phyloP scores from a whole-genome alignment of 352 stramenopile genomes.

The Peronosclerospora sorghi region DNA sequence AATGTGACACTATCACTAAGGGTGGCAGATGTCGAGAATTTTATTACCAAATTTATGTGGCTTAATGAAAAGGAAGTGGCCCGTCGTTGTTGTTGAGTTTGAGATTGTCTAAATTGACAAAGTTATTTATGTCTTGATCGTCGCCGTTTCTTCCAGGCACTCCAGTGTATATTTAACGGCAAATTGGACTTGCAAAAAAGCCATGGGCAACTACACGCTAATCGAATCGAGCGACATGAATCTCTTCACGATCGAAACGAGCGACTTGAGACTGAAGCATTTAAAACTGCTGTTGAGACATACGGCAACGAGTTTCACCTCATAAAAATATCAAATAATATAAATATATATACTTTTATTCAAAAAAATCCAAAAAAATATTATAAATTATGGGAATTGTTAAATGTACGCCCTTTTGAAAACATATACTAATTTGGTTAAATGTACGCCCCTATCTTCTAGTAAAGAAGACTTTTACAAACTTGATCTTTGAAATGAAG shows the following conservation, averaged over 20 bases:
- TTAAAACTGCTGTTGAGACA: constrained; percentile 26
- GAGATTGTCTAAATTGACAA: neutral
- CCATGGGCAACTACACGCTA: constrained; percentile 22
- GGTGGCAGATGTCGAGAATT: too few species aligned
- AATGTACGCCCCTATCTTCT: too few species aligned
- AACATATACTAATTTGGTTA: too few species aligned
- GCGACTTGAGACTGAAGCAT: constrained; percentile 25
- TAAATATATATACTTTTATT: too few species aligned
- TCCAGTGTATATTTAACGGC: constrained; percentile 48
- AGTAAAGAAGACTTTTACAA: too few species aligned
- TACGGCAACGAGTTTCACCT: constrained; percentile 62
- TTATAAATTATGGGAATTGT: too few species aligned
- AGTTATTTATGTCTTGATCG: neutral
- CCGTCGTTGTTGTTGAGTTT: constrained; percentile 1
- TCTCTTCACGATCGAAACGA: constrained; percentile 13
- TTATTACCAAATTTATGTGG: constrained; percentile 31
- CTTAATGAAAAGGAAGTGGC: constrained; percentile 50
- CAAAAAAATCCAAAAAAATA: too few species aligned
- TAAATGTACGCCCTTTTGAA: too few species aligned
- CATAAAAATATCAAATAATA: too few species aligned
- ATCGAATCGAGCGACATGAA: constrained; percentile 20
- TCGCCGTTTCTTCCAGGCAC: constrained; percentile 23
- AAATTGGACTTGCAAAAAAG: constrained; percentile 37
- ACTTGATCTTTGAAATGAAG: too few species aligned
- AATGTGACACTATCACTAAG: constrained; percentile 10